Base-by-base conservation (phyloP, 805 yeast species). In the Alloascoidea africana region DNA sequence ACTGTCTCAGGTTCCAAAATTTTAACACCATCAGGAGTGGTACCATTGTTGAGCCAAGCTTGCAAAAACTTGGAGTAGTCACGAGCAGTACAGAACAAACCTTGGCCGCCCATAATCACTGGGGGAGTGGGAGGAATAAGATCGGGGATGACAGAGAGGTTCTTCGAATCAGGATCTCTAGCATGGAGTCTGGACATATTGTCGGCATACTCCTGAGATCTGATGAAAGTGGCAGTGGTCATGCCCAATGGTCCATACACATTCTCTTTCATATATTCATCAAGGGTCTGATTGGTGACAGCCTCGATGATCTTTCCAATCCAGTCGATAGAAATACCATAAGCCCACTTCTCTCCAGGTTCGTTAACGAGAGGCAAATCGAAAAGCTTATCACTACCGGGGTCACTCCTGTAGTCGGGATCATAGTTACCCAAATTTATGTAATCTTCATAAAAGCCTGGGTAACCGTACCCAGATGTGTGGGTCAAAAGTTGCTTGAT, bases 41-140 rank as follows among this genome's bases (percentile, higher is more conserved):
- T 41, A 6, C 71, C 71, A 35, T 55, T 53, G 40, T 65, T 65
- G 32, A 66, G 49, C 44, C 65, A 52, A 5, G 58, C 48, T 5
- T 66, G 51, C 18, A 66, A 41, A 33, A 65, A 53, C 43, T 53
- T 56, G 36, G 59, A 51, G 41, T 58, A 65, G 41, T 66, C 70
- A 5, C 47, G 48, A 3, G 59, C 62, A 5, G 58, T 61, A 1
- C 65, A 56, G 36, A 55, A 63, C 33, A 58, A 43, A 3, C 71
- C 71, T 4, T 60, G 66, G 17, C 71, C 71, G 4, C 67, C 70
- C 43, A 59, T 50, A 36, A 56, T 55, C 30, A 54, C 37, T 17
- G 35, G 38, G 27, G 58, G 53, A n/a, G 39, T 39, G 6, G 36
- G 35, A 11, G 48, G 52, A 17, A 40, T 43, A 27, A 36, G 38